phyloP scores from a whole-genome alignment of 139 green algal genomes.

The Tetradesmus lagerheimii region DNA sequence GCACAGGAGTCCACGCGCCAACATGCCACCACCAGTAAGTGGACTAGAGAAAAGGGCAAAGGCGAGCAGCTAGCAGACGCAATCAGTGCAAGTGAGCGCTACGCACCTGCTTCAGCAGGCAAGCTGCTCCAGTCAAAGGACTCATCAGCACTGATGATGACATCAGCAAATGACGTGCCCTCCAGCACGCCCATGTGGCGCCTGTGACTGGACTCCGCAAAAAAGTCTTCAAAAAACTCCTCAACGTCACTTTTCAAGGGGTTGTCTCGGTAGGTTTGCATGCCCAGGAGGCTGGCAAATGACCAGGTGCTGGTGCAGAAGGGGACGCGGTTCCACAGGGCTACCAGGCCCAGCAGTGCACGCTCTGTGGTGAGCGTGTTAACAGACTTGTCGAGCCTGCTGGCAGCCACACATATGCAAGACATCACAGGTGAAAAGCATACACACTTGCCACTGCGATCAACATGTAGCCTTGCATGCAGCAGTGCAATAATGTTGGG shows the following conservation, averaged over 20 bases:
- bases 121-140: background rate
- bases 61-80: too few relatives aligned
- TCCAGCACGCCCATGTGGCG: background rate
- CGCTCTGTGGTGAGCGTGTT: slow-evolving; percentile 23
- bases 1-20: too few relatives aligned
- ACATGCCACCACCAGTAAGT: too few relatives aligned
- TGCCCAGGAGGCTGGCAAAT: background rate
- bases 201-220: background rate
- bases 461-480: too few relatives aligned
- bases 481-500: too few relatives aligned
- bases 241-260: background rate
- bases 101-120: background rate
- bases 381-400: slow-evolving; percentile 22
- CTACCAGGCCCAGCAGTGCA: background rate
- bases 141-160: background rate
- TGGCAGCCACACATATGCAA: background rate
- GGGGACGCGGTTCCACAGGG: slow-evolving; percentile 5
- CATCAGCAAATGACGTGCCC: background rate
- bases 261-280: background rate
- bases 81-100: background rate
- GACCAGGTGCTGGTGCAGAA: background rate
- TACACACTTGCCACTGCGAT: too few relatives aligned
- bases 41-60: too few relatives aligned
- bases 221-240: background rate
- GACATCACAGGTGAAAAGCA: too few relatives aligned